Conservation (phyloP, 345 rosid genomes). For the Heritiera fomes region DNA sequence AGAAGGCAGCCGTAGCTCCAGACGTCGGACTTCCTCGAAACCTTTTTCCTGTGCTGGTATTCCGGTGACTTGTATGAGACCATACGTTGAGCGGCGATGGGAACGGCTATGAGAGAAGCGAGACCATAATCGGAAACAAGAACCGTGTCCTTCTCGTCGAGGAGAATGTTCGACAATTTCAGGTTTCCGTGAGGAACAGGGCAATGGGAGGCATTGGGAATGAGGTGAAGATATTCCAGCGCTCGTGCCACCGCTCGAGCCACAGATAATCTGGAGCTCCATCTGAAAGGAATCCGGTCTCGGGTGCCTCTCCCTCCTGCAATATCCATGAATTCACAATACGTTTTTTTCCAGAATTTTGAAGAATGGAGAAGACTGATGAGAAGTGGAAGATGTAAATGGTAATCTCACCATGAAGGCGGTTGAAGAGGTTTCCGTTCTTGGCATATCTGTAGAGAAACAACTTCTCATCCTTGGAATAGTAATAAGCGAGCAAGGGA, state of each 20-base stretch:
- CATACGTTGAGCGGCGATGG: conserved; percentile 45
- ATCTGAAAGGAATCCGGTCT: conserved; percentile 44
- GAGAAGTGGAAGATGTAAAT: neutral
- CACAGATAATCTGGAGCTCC: conserved; percentile 48
- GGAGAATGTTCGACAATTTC: conserved; percentile 55
- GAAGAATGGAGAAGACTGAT: neutral
- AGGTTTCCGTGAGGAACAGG: conserved; percentile 59
- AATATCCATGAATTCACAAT: neutral
- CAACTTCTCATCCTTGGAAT: conserved; percentile 66
- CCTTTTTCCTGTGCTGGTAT: conserved; percentile 32
- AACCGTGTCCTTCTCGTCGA: conserved; percentile 37
- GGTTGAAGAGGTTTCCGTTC: conserved; percentile 51
- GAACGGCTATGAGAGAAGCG: conserved; percentile 39
- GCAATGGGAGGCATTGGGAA: conserved; percentile 16
- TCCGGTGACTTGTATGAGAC: conserved; percentile 51
- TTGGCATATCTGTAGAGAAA: conserved; percentile 40
- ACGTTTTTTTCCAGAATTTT: too few relatives aligned
- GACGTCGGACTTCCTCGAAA: conserved; percentile 48
- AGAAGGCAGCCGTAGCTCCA: conserved; percentile 61
- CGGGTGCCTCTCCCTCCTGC: conserved; percentile 40
- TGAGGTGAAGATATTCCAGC: conserved; percentile 51
- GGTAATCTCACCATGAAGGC: conserved; percentile 51
- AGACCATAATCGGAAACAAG: conserved; percentile 56
- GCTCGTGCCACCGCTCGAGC: conserved; percentile 53
- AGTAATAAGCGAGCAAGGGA: conserved; percentile 68